Evolutionary conservation across 805 yeast species (phyloP), one percentile per base, ranked within the genome.

Genomic region (Ogataea zsoltii): DNA sequence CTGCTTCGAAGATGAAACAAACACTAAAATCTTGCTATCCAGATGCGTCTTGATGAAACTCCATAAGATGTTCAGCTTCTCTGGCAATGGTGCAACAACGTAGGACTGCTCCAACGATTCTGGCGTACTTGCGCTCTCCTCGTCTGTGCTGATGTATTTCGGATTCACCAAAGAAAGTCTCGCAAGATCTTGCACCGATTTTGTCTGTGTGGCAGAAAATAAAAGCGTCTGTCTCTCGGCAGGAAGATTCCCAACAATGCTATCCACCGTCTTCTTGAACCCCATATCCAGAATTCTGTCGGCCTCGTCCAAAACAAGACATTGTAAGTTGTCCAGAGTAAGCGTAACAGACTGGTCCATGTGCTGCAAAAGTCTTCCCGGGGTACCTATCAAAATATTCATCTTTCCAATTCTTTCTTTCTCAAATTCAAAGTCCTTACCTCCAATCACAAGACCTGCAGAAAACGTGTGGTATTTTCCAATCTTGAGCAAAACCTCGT

Each of bases 231-330:
- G 97, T 61, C 96, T 77, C 3, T 82, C 75, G 10, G 85, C 80
- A 0, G 96, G 95, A 49, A 90, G 69, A 62, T 85, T 88, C 38
- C 79, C 77, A 21, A 90, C 68, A 43, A 90, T 90, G 25, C 84
- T 85, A 62, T 91, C 96, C 49, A 90, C 67, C 35, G 94, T 85
- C 56, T 79, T 80, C 61, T 82, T 83, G 74, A 90, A 90, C 7
- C 97, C 97, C 96, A 91, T 88, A 66, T 90, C 97, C 56, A 90
- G 70, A 57, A 94, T 88, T 54, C 97, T 72, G 61, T 90, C 97
- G 0, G 97, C 97, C 65, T 90, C 97, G 65, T 90, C 97, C 42
- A 90, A 66, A 2, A 90, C 90, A 36, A 90, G 68, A 61, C 85
- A 77, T 65, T 90, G 92, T 49, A 90, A 67, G 60, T 87, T 88